These are phyloP conservation scores for Anisodus tanguticus DNA, from an alignment of 257 asterid species.

Conservation along the genomic window DNA sequence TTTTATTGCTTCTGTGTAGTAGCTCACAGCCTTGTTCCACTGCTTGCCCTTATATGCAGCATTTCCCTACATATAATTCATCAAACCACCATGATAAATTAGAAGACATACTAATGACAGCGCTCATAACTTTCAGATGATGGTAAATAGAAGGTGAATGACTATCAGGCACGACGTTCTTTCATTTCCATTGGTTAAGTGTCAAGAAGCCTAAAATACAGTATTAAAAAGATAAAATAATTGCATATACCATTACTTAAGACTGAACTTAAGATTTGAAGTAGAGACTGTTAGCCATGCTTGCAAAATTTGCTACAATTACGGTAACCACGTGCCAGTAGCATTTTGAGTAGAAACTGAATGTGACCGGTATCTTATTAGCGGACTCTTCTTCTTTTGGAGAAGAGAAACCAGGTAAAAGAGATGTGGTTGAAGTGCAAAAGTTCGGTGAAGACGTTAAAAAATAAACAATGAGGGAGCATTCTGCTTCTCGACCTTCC, in stretches of 20 bases:
- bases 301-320: conserved; percentile 1
- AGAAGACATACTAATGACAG: background rate
- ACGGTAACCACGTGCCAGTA: background rate
- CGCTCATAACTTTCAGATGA: background rate
- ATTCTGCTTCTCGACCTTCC: conserved; percentile 6
- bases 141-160: background rate
- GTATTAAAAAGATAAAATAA: background rate
- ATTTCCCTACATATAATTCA: conserved; percentile 69
- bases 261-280: background rate
- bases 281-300: background rate
- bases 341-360: conserved; percentile 22
- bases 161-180: background rate
- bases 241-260: background rate
- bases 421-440: background rate
- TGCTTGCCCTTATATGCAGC: conserved; percentile 85
- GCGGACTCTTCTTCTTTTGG: background rate
- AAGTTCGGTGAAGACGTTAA: background rate
- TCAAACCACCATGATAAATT: background rate
- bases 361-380: conserved; percentile 12
- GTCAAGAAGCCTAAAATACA: conserved; percentile 1
- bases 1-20: conserved; percentile 82
- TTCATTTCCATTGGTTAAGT: conserved; percentile 7
- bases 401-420: background rate
- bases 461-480: background rate
- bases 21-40: conserved; percentile 89